phyloP scores from a whole-genome alignment of 768 basidiomycete genomes.

The Termitomyces sp. region DNA sequence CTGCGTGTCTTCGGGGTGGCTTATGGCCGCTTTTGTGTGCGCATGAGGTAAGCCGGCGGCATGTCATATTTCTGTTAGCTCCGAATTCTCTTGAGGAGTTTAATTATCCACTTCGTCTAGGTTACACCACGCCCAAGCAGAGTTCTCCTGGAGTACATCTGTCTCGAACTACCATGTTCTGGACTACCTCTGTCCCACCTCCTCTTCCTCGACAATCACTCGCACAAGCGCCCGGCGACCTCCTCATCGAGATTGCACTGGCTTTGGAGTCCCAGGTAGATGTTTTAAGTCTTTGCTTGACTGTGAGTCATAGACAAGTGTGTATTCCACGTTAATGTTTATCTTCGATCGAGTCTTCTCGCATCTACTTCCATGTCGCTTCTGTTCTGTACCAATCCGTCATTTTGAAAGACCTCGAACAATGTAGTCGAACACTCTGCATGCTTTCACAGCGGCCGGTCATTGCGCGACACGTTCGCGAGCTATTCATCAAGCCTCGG shows the following conservation, averaged over 20 bases:
- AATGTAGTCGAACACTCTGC: conserved; percentile 57
- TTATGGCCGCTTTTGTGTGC: background rate
- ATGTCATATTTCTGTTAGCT: background rate
- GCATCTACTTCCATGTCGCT: conserved; percentile 46
- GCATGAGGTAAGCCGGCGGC: background rate
- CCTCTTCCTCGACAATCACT: background rate
- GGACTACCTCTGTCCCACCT: background rate
- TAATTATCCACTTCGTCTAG: background rate
- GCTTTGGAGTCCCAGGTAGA: conserved; percentile 49
- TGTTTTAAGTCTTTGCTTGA: conserved; percentile 52
- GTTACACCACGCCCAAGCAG: background rate
- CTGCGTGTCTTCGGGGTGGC: background rate
- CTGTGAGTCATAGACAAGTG: conserved; percentile 35
- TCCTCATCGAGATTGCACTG: conserved; percentile 61
- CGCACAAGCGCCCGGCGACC: conserved; percentile 45
- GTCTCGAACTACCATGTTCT: conserved; percentile 8
- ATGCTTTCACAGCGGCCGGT: conserved; percentile 55
- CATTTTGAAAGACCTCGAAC: conserved; percentile 45
- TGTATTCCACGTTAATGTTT: background rate
- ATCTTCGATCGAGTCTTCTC: conserved; percentile 39
- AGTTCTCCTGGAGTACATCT: background rate
- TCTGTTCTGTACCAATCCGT: conserved; percentile 59
- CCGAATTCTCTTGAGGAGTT: background rate
- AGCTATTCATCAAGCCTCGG: conserved; percentile 46
- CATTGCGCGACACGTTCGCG: conserved; percentile 64